Evolutionary conservation across 2,329 filamentous ascomycete species (phyloP), one percentile per base, ranked within the genome.

Genomic region (Magnaporthiopsis incrustans): DNA sequence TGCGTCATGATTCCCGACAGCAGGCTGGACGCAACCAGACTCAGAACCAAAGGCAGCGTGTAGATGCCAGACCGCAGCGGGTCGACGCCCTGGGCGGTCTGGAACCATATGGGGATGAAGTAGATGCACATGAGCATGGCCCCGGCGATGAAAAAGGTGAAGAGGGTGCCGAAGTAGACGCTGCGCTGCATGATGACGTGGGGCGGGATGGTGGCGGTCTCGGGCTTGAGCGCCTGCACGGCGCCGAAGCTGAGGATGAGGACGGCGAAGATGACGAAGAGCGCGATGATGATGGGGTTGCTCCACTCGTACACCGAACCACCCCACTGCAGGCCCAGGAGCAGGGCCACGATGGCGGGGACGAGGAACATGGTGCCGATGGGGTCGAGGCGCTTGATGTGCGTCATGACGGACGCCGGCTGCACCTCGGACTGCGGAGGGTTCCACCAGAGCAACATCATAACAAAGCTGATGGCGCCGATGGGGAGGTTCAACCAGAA

Each of bases 311-410:
- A 83, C 2, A 72, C 77, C 2, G 78, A 78, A 4, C 85, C 85
- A 62, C 84, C 85, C 85, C 85, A 89, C 69, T 89, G 83, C 44
- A 89, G 76, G 1, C 86, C 86, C 6, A 89, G 75, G 3, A 89
- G 73, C 53, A 89, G 81, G 66, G 80, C 85, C 18, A 87, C 77
- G 56, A 87, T 79, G 38, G 80, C 79, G 0, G 86, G 85, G 22
- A 89, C 73, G 67, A 89, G 84, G 71, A 87, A 79, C 18, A 82
- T 70, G 10, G 83, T 86, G 32, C 86, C 86, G 1, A 87, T 70
- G 0, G 83, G 84, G 65, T 88, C 85, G 61, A 87, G 77, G 0
- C 82, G 79, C 67, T 77, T 75, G 63, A 85, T 70, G 61, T 84
- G 81, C 64, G 78, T 72, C 63, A 71, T 71, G 38, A 78, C 38